These are phyloP conservation scores for Fusarium torreyae DNA, from an alignment of 2,329 filamentous ascomycete genomes.

Conservation along the genomic window DNA sequence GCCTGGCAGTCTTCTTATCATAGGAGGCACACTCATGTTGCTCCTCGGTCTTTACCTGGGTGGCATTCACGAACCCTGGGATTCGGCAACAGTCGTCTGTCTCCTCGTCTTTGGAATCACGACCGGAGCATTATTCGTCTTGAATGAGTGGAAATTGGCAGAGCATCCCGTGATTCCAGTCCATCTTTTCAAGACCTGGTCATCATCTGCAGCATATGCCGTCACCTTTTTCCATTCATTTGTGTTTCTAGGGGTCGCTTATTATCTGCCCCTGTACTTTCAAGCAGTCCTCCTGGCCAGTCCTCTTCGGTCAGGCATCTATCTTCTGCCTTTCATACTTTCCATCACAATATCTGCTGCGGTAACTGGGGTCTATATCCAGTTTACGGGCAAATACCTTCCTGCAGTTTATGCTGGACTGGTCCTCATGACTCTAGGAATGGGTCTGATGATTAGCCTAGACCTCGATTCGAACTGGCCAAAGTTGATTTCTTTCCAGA, in stretches of 20 bases:
- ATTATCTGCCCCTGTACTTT: slow-evolving; percentile 82
- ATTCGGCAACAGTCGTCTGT: slow-evolving; percentile 72
- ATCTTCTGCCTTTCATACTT: slow-evolving; percentile 74
- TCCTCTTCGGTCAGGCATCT: slow-evolving; percentile 72
- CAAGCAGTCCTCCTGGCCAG: slow-evolving; percentile 76
- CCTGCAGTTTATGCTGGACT: slow-evolving; percentile 69
- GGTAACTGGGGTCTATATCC: slow-evolving; percentile 59
- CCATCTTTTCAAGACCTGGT: slow-evolving; percentile 68
- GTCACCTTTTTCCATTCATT: slow-evolving; percentile 64
- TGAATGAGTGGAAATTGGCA: slow-evolving; percentile 75
- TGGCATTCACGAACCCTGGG: slow-evolving; percentile 74
- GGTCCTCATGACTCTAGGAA: slow-evolving; percentile 70
- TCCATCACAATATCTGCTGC: slow-evolving; percentile 63
- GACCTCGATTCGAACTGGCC: slow-evolving; percentile 63
- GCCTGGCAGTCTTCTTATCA: slow-evolving; percentile 73
- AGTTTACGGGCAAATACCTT: slow-evolving; percentile 71
- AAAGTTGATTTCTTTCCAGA: slow-evolving; percentile 68
- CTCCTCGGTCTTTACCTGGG: slow-evolving; percentile 80
- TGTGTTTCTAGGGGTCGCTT: slow-evolving; percentile 76
- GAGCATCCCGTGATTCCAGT: slow-evolving; percentile 79
- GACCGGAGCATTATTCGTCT: slow-evolving; percentile 66
- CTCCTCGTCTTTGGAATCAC: slow-evolving; percentile 72
- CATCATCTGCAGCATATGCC: slow-evolving; percentile 70
- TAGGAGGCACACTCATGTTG: slow-evolving; percentile 77
- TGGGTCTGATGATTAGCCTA: slow-evolving; percentile 70